phyloP scores from a whole-genome alignment of 139 green algal genomes.

The Parachlorella kessleri region DNA sequence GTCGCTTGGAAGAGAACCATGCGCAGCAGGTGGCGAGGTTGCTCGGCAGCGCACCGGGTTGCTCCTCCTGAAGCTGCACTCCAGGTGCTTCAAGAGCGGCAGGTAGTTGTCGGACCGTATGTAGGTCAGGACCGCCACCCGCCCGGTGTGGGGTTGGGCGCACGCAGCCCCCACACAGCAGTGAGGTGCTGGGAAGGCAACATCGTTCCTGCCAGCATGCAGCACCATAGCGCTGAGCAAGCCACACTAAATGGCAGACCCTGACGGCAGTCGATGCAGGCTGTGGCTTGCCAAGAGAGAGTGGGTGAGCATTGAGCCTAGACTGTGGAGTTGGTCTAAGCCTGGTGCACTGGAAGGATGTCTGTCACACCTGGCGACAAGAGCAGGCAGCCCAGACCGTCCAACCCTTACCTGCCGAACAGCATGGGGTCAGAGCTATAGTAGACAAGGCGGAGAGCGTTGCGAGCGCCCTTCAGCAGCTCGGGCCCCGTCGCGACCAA shows the following conservation, averaged over 20 bases:
- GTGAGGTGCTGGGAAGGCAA: neutral
- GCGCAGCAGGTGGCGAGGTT: no score
- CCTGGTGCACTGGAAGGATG: neutral
- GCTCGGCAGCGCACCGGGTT: no score
- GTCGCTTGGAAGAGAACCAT: no score
- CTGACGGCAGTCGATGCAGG: no score
- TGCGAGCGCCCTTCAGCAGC: no score
- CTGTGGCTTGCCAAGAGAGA: no score
- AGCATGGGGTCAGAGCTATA: neutral
- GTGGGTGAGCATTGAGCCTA: neutral
- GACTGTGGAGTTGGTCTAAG: neutral
- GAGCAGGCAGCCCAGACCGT: neutral
- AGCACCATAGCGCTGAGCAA: neutral
- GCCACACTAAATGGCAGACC: no score
- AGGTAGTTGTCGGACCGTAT: neutral
- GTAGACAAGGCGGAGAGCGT: conserved; percentile 4
- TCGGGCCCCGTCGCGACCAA: no score
- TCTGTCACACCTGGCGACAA: neutral
- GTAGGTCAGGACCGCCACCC: conserved; percentile 1
- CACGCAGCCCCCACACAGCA: conserved; percentile 3
- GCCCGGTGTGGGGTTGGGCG: neutral
- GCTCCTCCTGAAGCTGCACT: conserved; percentile 6
- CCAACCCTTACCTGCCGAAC: neutral
- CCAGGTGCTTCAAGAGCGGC: conserved; percentile 17
- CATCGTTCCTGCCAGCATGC: neutral